Evolutionary conservation across 2,329 filamentous ascomycete genomes (phyloP).

Genomic region (Trichocomaceae sp.): DNA sequence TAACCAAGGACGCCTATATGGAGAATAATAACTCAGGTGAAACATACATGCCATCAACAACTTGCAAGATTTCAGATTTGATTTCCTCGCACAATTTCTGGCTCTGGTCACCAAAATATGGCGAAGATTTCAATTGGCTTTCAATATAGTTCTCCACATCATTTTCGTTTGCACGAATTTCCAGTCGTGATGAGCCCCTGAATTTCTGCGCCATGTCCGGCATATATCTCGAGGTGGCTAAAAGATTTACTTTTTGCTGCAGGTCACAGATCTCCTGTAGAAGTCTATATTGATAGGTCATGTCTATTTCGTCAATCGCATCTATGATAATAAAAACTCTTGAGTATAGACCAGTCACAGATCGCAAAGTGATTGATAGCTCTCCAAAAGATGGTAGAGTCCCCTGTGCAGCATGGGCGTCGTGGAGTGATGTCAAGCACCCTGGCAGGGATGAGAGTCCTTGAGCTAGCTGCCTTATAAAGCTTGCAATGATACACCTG

Average conservation of each 20-base stretch:
- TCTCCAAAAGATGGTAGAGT: conserved; percentile 1
- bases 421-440: not conserved
- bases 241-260: conserved; percentile 19
- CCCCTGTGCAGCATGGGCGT: not conserved
- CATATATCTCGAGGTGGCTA: conserved; percentile 29
- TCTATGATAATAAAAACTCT: conserved; percentile 24
- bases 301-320: conserved; percentile 27
- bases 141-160: conserved; percentile 31
- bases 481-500: not conserved
- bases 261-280: conserved; percentile 11
- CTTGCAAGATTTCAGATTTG: not conserved
- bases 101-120: conserved; percentile 12
- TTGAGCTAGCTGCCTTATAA: conserved; percentile 2
- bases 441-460: not conserved
- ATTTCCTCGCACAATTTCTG: not conserved
- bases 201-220: conserved; percentile 21
- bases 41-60: not conserved
- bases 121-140: conserved; percentile 17
- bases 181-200: conserved; percentile 12
- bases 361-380: not conserved
- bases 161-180: conserved; percentile 29
- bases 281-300: conserved; percentile 15
- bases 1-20: not conserved
- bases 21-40: not conserved
- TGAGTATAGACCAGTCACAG: conserved; percentile 15